Evolutionary conservation across 1,139 yeast genomes (phyloP).

Genomic region (Hemisphaericaspora lyxosophila): DNA sequence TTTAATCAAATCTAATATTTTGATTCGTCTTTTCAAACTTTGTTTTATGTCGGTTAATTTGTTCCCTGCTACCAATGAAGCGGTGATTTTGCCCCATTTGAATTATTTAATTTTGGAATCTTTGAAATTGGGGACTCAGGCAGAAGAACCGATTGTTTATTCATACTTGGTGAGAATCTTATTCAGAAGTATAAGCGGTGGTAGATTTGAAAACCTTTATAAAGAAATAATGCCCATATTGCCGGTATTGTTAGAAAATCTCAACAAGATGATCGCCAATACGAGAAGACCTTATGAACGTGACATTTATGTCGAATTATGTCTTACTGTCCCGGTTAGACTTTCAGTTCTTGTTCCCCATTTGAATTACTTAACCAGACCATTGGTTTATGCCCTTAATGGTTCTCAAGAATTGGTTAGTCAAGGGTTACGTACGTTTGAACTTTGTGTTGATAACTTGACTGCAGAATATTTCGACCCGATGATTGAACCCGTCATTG

Average conservation of each 20-base stretch:
- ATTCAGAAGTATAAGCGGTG: slow-evolving; percentile 95
- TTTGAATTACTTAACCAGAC: slow-evolving; percentile 81
- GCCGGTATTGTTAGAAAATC: slow-evolving; percentile 80
- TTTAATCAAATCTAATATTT: slow-evolving; percentile 72
- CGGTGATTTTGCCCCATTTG: slow-evolving; percentile 82
- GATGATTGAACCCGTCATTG: slow-evolving; percentile 90
- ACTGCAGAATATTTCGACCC: slow-evolving; percentile 98
- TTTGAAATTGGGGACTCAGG: slow-evolving; percentile 76
- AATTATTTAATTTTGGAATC: slow-evolving; percentile 80
- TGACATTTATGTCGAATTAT: slow-evolving; percentile 89
- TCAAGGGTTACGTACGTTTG: slow-evolving; percentile 92
- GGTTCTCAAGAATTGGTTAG: slow-evolving; percentile 90
- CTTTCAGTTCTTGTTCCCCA: slow-evolving; percentile 92
- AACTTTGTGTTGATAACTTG: slow-evolving; percentile 92
- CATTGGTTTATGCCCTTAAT: slow-evolving; percentile 85
- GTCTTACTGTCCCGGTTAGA: slow-evolving; percentile 93
- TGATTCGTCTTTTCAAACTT: slow-evolving; percentile 82
- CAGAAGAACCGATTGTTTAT: slow-evolving; percentile 88
- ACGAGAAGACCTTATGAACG: slow-evolving; percentile 89
- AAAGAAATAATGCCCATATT: slow-evolving; percentile 89
- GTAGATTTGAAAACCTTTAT: slow-evolving; percentile 86
- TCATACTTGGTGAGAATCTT: slow-evolving; percentile 85
- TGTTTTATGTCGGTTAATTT: slow-evolving; percentile 95
- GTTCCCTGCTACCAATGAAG: slow-evolving; percentile 85
- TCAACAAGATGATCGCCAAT: slow-evolving; percentile 78